Percentiles rank a stretch among this genome's conserved stretches.
These are phyloP conservation scores for Crucihimalaya himalaica DNA, from an alignment of 345 rosid genomes.

Conservation along the genomic window DNA sequence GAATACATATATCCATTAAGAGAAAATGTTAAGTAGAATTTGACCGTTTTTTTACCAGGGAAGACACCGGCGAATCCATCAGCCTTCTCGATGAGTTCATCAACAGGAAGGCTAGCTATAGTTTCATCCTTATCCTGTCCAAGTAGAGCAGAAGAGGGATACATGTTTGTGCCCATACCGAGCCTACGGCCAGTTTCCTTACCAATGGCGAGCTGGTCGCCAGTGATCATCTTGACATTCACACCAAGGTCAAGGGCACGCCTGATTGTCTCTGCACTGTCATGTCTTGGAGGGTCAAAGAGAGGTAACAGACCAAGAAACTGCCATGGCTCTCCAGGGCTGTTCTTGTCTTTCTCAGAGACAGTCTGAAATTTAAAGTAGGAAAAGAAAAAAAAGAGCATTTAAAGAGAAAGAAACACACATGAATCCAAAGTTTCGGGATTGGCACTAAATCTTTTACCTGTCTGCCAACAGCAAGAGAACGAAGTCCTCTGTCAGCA, in stretches of 20 bases:
- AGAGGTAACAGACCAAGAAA: constrained; percentile 89
- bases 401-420: constrained; percentile 15
- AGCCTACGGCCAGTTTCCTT: constrained; percentile 95
- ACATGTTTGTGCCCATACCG: constrained; percentile 97
- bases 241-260: constrained; percentile 90
- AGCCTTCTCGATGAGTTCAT: constrained; percentile 92
- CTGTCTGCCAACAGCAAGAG: constrained; percentile 77
- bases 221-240: constrained; percentile 95
- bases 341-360: constrained; percentile 61
- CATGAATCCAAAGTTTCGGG: not conserved
- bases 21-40: not conserved
- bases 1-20: not conserved
- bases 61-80: constrained; percentile 97
- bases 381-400: not conserved
- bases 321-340: constrained; percentile 83
- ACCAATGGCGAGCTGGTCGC: constrained; percentile 91
- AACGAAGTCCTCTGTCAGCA: constrained; percentile 83
- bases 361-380: constrained; percentile 46
- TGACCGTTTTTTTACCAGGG: constrained; percentile 55
- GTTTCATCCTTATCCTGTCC: constrained; percentile 62
- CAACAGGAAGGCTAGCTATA: constrained; percentile 58
- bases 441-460: constrained; percentile 37
- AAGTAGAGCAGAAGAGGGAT: constrained; percentile 90
- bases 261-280: constrained; percentile 89
- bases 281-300: constrained; percentile 96